Evolutionary conservation across 352 stramenopile genomes (phyloP).

Genomic region (Phytophthora syringae): DNA sequence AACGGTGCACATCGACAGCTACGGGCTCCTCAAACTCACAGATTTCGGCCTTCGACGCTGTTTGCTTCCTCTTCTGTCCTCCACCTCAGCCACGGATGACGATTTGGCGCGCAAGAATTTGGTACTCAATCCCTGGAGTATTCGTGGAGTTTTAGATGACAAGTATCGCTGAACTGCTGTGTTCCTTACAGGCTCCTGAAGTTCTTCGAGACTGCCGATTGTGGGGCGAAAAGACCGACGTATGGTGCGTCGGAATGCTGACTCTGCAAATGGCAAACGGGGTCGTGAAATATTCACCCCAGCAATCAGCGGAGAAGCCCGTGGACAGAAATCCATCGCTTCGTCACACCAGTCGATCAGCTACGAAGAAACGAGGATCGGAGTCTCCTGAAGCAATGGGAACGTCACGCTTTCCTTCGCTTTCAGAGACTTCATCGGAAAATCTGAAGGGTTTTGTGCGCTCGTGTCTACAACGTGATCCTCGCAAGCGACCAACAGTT

Average conservation of each 20-base stretch:
- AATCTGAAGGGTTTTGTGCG: slow-evolving; percentile 48
- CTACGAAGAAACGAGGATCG: slow-evolving; percentile 12
- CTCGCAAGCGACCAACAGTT: slow-evolving; percentile 45
- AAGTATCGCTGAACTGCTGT: not conserved
- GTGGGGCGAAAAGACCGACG: slow-evolving; percentile 47
- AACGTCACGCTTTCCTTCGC: slow-evolving; percentile 25
- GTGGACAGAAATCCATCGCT: slow-evolving; percentile 11
- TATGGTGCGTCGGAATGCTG: slow-evolving; percentile 66
- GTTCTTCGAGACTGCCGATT: slow-evolving; percentile 13
- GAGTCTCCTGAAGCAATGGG: slow-evolving; percentile 2
- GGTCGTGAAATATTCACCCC: slow-evolving; percentile 6
- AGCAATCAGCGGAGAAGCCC: slow-evolving; percentile 8
- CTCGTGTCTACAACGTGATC: slow-evolving; percentile 49
- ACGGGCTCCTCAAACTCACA: slow-evolving; percentile 56
- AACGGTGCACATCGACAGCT: slow-evolving; percentile 67
- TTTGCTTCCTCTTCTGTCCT: slow-evolving; percentile 20
- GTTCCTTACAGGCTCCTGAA: slow-evolving; percentile 33
- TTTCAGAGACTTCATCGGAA: slow-evolving; percentile 56
- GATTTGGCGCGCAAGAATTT: slow-evolving; percentile 15
- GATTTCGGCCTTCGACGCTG: slow-evolving; percentile 51
- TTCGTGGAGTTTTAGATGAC: not conserved
- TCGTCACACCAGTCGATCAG: slow-evolving; percentile 10
- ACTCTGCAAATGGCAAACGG: slow-evolving; percentile 59
- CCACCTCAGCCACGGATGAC: not conserved
- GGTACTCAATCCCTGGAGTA: not conserved